Base-by-base conservation (phyloP, 176 grass and related monocot species). In the Olyra latifolia region DNA sequence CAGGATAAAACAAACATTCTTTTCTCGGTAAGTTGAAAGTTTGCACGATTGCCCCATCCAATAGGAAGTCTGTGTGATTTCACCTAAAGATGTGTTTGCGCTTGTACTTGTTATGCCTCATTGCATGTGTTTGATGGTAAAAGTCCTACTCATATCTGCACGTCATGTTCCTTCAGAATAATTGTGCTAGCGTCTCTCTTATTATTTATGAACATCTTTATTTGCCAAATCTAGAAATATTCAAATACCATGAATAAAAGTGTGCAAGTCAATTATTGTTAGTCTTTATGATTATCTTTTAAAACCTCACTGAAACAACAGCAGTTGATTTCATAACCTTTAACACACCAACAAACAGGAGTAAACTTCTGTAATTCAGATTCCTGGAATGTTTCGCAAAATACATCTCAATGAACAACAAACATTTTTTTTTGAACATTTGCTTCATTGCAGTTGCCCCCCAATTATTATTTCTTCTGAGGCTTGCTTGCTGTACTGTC, bases 1-100 rank as follows among this genome's bases (percentile, higher is more conserved):
- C 96, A 98, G 86, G 96, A 98, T 61, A 98, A 98, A 88, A 98
- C 92, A 41, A 98, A 98, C 74, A 95, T 98, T 83, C 90, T 98
- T 62, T 98, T 98, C 68, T 98, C 96, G 75, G 96, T 98, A 89
- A 81, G 86, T 44, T 3, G 32, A 35, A 35, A 35, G 32, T 35
- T 35, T 2, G 32, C 32, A 35, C 32, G 32, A 35, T 35, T 35
- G 32, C 39, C 40, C n/a, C 43, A 49, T 63, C 58, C 5, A 64
- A 30, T 12, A 43, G 40, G 20, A 8, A 62, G 10, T 47, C 62
- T 29, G 42, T 27, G 19, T 48, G 60, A 10, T 76, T 48, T 25
- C 46, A 20, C 41, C 2, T 30, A 64, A 30, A 64, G 75, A 39
- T 50, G 45, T 23, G 60, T 66, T 52, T 8, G 12, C 60, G 65